Percentiles rank a stretch among this genome's conserved stretches.
Evolutionary conservation across 2,329 filamentous ascomycete genomes (phyloP).

Genomic region (Cercospora brassicicola): DNA sequence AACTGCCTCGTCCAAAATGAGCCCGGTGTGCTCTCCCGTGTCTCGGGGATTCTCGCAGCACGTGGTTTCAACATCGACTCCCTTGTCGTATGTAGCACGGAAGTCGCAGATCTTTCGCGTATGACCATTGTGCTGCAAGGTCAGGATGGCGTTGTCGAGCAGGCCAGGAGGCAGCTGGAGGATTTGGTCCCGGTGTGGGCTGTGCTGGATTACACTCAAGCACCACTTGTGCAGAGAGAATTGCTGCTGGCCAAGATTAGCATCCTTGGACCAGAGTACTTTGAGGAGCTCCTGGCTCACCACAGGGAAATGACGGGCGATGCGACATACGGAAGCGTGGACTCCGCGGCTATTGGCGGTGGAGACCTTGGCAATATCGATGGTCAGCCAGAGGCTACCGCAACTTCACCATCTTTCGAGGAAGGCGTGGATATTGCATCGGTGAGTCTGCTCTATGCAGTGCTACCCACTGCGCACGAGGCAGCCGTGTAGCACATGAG

Average conservation of each 20-base stretch:
- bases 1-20: constrained; percentile 99
- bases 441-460: not conserved
- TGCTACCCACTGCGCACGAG: not conserved
- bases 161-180: constrained; percentile 91
- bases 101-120: constrained; percentile 92
- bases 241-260: constrained; percentile 94
- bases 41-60: constrained; percentile 93
- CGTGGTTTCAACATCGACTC: constrained; percentile 99
- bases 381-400: constrained; percentile 18
- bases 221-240: constrained; percentile 92
- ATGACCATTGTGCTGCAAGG: constrained; percentile 99
- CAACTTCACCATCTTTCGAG: constrained; percentile 11
- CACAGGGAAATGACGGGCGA: constrained; percentile 80
- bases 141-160: constrained; percentile 95
- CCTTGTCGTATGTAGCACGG: constrained; percentile 94
- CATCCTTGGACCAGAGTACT: constrained; percentile 95
- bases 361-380: constrained; percentile 22
- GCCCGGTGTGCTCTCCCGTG: constrained; percentile 91
- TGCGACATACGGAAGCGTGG: constrained; percentile 8
- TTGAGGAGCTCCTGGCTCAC: constrained; percentile 92
- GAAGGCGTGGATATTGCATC: constrained; percentile 13
- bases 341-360: constrained; percentile 35
- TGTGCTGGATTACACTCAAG: constrained; percentile 90
- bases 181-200: constrained; percentile 98
- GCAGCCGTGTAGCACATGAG: not conserved